These are phyloP conservation scores for Fusarium mundagurra DNA, from an alignment of 2,329 filamentous ascomycete species.

Conservation along the genomic window DNA sequence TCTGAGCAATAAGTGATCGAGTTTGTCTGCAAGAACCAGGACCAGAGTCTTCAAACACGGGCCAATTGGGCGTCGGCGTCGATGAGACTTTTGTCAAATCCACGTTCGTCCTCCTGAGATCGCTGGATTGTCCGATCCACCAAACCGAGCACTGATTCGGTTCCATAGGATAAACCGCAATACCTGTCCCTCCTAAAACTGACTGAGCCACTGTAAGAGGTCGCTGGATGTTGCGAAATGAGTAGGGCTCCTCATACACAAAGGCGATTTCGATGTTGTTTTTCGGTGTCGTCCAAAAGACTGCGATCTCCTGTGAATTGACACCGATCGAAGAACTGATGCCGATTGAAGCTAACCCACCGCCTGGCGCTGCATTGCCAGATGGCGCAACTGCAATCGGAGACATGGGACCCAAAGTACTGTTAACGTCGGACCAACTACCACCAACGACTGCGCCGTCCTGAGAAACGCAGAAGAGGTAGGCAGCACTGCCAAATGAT, in stretches of 20 bases:
- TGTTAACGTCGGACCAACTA: neutral
- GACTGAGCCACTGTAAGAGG: neutral
- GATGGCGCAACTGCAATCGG: neutral
- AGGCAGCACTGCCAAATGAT: no score
- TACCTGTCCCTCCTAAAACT: neutral
- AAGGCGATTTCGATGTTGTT: neutral
- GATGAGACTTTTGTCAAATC: neutral
- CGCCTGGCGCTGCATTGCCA: neutral
- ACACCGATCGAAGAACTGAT: no score
- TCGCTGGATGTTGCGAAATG: neutral
- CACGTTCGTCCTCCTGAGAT: neutral
- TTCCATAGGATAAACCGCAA: neutral
- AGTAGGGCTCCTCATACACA: no score
- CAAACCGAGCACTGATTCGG: neutral
- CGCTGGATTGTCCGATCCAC: neutral
- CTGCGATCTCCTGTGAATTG: neutral
- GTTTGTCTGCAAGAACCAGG: neutral
- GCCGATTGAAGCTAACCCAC: neutral
- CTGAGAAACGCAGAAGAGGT: neutral
- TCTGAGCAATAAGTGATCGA: neutral
- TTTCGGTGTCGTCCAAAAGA: neutral
- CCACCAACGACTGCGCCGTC: neutral
- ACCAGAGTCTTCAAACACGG: neutral
- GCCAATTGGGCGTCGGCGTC: neutral
- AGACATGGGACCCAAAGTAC: fast-evolving